phyloP scores from a whole-genome alignment of 2,329 filamentous ascomycete genomes.

The Penicillium concentricum region DNA sequence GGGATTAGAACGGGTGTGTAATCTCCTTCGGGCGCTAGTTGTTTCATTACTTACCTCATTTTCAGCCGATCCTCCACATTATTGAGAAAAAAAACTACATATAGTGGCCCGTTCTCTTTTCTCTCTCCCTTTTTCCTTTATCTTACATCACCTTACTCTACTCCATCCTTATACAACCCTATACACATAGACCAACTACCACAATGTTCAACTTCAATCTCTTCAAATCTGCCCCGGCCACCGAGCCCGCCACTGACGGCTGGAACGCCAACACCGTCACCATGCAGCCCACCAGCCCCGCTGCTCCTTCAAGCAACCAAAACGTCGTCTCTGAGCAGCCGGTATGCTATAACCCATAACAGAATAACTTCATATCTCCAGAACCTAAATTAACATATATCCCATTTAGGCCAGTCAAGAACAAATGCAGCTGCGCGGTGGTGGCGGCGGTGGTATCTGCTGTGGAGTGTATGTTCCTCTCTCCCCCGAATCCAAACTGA shows the following conservation, averaged over 20 bases:
- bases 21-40: constrained; percentile 6
- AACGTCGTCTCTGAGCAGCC: constrained; percentile 31
- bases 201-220: constrained; percentile 33
- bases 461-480: constrained; percentile 34
- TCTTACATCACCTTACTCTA: background rate
- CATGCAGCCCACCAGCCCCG: constrained; percentile 34
- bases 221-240: constrained; percentile 33
- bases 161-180: background rate
- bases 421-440: constrained; percentile 35
- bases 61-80: constrained; percentile 20
- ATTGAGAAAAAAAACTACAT: constrained; percentile 3
- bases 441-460: constrained; percentile 32
- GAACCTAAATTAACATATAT: constrained; percentile 5
- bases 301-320: constrained; percentile 25
- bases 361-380: background rate
- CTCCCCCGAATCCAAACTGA: too few species aligned
- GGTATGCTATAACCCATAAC: constrained; percentile 17
- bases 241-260: constrained; percentile 20
- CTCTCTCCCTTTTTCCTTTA: background rate
- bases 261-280: constrained; percentile 35
- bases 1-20: background rate
- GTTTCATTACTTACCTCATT: constrained; percentile 1
- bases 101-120: background rate
- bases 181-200: background rate
- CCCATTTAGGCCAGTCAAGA: constrained; percentile 22